Base-by-base conservation (phyloP, 192 early-diverging fungal species). In the Coemansia sp. region DNA sequence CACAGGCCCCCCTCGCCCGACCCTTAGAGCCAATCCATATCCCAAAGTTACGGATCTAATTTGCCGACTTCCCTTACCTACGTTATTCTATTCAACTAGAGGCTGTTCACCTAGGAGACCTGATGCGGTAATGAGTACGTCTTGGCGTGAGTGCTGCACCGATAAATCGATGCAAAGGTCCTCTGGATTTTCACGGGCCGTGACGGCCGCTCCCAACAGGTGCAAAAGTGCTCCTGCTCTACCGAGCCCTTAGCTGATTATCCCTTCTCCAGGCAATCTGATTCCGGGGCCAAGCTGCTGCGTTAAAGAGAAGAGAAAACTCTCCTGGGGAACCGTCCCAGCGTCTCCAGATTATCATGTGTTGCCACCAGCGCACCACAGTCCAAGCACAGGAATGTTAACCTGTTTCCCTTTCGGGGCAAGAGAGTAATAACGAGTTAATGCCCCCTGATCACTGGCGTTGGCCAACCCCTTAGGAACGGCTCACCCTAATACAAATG, bases 51-150 rank as follows among this genome's bases (percentile, higher is more conserved):
- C 86, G 84, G 87, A 91, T 91, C 86, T 86, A 88, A 84, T 91
- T 90, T 91, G 88, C 88, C 87, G 87, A 91, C 88, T 90, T 91
- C 87, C 85, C 88, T 88, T 91, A 91, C 84, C 88, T 90, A 89
- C 88, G 87, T 91, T 91, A 78, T 87, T 91, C 88, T 87, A 91
- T 63, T 89, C 85, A 88, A 90, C 87, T 88, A 90, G 89, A 91
- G 88, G 88, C 87, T 89, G 85, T 87, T 90, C 81, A 88, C 87
- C 87, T 89, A 87, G 88, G 87, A 89, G 88, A 90, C 88, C 88
- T 88, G 88, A 76, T 89, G 86, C 87, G 86, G 87, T 90, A 88
- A 88, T 89, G 78, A 86, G 86, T 90, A 87, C 85, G 84, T 87
- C 87, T 86, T 85, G 84, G 82, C 85, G 84, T 78, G 72, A 74